These are phyloP conservation scores for Pythium monospermum DNA, from an alignment of 352 stramenopile genomes.

Conservation along the genomic window DNA sequence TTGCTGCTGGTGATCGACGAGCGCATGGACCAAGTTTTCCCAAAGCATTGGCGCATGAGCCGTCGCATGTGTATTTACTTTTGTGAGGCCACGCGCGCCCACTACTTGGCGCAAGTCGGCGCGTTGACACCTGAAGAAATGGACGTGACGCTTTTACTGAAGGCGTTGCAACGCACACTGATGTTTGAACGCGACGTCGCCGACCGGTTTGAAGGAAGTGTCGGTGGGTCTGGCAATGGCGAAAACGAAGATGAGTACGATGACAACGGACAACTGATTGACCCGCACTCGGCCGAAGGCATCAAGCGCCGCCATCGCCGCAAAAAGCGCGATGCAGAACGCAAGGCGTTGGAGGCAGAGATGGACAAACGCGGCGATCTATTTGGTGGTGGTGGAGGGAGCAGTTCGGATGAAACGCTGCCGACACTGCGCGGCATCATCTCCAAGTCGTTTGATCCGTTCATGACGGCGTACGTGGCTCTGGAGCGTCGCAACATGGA, in stretches of 20 bases:
- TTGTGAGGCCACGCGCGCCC: conserved; percentile 76
- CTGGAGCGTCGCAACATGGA: conserved; percentile 96
- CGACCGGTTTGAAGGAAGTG: conserved; percentile 57
- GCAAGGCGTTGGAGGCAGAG: conserved; percentile 56
- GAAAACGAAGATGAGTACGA: conserved; percentile 65
- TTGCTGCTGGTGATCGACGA: conserved; percentile 57
- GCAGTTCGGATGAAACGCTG: conserved; percentile 39
- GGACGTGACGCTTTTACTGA: conserved; percentile 66
- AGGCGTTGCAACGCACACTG: conserved; percentile 63
- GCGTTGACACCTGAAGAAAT: conserved; percentile 65
- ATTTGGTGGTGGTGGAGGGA: conserved; percentile 21
- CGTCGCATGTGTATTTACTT: conserved; percentile 92
- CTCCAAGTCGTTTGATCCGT: conserved; percentile 94
- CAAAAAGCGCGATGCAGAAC: conserved; percentile 69
- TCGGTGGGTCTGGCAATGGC: conserved; percentile 13
- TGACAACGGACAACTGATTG: conserved; percentile 67
- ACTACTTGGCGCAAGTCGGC: conserved; percentile 67
- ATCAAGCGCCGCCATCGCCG: conserved; percentile 72
- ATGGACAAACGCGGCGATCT: conserved; percentile 55
- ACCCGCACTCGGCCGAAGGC: conserved; percentile 62
- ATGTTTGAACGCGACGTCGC: conserved; percentile 79
- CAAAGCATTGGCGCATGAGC: conserved; percentile 94
- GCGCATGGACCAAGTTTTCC: conserved; percentile 93
- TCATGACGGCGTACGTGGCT: conserved; percentile 96
- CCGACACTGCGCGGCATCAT: conserved; percentile 81